These are phyloP conservation scores for Orbilia oligospora DNA, from an alignment of 2,329 filamentous ascomycete genomes.

Conservation along the genomic window DNA sequence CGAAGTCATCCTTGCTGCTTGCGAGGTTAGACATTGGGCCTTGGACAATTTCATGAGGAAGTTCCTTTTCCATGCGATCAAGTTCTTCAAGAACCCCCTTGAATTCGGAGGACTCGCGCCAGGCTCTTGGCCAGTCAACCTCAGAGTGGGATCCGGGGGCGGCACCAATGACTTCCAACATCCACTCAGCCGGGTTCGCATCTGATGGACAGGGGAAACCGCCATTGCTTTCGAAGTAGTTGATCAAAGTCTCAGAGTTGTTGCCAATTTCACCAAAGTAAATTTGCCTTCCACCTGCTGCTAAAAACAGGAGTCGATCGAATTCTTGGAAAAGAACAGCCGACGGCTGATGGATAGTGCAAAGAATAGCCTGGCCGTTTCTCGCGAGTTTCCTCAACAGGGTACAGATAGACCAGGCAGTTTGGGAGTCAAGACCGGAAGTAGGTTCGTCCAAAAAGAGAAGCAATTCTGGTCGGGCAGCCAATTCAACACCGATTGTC, in stretches of 20 bases:
- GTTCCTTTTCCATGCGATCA: slow-evolving; percentile 67
- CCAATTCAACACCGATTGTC: slow-evolving; percentile 75
- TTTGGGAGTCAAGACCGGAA: slow-evolving; percentile 79
- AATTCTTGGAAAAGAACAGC: slow-evolving; percentile 90
- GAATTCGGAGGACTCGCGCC: slow-evolving; percentile 70
- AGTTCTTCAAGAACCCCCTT: slow-evolving; percentile 69
- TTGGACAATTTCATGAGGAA: slow-evolving; percentile 52
- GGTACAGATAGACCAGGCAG: slow-evolving; percentile 82
- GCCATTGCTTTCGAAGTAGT: slow-evolving; percentile 74
- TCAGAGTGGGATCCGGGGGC: slow-evolving; percentile 65
- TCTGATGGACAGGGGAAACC: slow-evolving; percentile 72
- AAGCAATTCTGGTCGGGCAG: slow-evolving; percentile 77
- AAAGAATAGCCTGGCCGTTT: slow-evolving; percentile 89
- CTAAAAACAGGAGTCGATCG: slow-evolving; percentile 82
- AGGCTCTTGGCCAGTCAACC: slow-evolving; percentile 70
- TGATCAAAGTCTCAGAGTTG: slow-evolving; percentile 79
- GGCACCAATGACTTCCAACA: slow-evolving; percentile 87
- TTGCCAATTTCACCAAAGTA: slow-evolving; percentile 89
- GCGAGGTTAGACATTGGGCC: slow-evolving; percentile 67
- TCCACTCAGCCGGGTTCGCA: slow-evolving; percentile 78
- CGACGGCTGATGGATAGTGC: slow-evolving; percentile 92
- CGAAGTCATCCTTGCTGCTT: slow-evolving; percentile 81
- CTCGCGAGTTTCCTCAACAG: slow-evolving; percentile 82
- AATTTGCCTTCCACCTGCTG: slow-evolving; percentile 83
- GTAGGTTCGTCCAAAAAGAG: slow-evolving; percentile 86